Base-by-base conservation (phyloP, 345 rosid species). In the Hibiscus mutabilis region DNA sequence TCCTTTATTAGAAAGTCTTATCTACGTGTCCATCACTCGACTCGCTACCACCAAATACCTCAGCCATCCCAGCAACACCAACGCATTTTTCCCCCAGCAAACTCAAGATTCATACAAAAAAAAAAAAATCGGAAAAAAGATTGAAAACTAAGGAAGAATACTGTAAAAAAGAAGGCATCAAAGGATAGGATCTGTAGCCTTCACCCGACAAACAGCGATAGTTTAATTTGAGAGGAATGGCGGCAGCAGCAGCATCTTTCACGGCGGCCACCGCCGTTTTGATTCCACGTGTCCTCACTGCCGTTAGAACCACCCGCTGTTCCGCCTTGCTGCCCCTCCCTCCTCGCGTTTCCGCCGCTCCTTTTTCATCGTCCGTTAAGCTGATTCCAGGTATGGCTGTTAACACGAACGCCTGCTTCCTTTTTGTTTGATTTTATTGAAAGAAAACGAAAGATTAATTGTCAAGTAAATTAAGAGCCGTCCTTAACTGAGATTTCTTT, bases 251-350 rank as follows among this genome's bases (percentile, higher is more conserved):
- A n/a, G 0, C 59, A 55, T 2, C 59, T 55, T 19, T 11, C 24
- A 19, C 19, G 14, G 21, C 19, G 55, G 19, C 55, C 19, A 49
- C 19, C 9, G 9, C 12, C 24, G 25, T 19, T 18, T 19, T 55
- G 59, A 55, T 55, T 9, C 59, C 59, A 55, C 59, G 13, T 55
- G 59, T 55, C 1, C 27, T 27, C 27, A 10, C 59, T 1, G 59
- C 25, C 59, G 13, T 19, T 2, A 19, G 15, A 8, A 19, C 27
- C 27, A 9, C 5, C 15, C 27, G 13, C 59, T 55, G 2, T 55
- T 55, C 25, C 3, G 59, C 59, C 55, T 72, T 84, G 64, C 91
- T 93, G 24, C 79, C 46, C 73, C 86, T 84, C 37, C 87, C 91
- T 37, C 84, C 86, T 67, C 87, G 89, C 75, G 60, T 68, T 44